A percentile compares a stretch with the other conserved stretches of the same genome.
Conservation (phyloP, 139 green algal genomes). For the Micractinium sp. region DNA sequence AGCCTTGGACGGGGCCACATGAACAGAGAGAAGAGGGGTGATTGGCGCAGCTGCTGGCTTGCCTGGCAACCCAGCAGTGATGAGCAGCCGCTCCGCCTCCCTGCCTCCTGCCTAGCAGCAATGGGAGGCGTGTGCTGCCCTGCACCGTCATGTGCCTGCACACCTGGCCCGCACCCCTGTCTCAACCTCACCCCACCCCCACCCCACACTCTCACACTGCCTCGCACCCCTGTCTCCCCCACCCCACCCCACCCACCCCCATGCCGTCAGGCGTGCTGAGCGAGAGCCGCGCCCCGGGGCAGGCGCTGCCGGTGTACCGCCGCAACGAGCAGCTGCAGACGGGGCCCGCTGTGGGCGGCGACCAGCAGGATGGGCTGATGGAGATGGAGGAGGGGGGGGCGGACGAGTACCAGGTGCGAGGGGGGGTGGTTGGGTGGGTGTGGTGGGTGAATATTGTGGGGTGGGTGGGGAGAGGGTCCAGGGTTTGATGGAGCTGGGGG, state of each 20-base stretch:
- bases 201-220: not conserved
- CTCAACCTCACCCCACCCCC: too few species aligned
- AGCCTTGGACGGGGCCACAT: too few species aligned
- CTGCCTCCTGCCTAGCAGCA: too few species aligned
- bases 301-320: constrained; percentile 46
- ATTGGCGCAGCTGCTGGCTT: too few species aligned
- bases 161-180: too few species aligned
- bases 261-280: constrained; percentile 30
- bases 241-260: not conserved
- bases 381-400: constrained; percentile 28
- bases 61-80: too few species aligned
- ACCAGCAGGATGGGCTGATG: constrained; percentile 26
- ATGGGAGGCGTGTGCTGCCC: not conserved
- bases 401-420: constrained; percentile 31
- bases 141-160: too few species aligned
- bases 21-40: too few species aligned
- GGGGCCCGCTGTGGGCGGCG: not conserved
- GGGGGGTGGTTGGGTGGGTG: not conserved
- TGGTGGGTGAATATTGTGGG: not conserved
- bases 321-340: constrained; percentile 45
- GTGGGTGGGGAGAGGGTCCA: not conserved
- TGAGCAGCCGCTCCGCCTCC: too few species aligned
- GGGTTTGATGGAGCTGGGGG: too few species aligned
- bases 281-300: not conserved
- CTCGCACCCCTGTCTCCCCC: not conserved